Evolutionary conservation across 1,139 yeast genomes (phyloP).

Genomic region (Geotrichum candidum): DNA sequence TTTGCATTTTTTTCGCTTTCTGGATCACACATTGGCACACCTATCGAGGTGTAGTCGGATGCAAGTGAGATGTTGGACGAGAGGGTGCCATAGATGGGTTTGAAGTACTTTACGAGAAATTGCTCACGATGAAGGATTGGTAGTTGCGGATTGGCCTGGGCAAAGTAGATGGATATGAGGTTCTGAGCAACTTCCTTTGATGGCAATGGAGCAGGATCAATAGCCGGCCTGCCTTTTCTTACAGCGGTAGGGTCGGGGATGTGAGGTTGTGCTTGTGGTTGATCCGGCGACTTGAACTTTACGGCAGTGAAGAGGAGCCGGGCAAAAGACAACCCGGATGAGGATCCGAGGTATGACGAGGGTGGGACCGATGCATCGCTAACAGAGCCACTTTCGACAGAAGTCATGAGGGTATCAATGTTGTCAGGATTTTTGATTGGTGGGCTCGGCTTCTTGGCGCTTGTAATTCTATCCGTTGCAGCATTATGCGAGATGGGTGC

Average conservation of each 20-base stretch:
- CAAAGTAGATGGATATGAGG: constrained; percentile 61
- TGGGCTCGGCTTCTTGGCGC: background rate
- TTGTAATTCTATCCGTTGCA: background rate
- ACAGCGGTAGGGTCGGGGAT: background rate
- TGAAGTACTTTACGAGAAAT: constrained; percentile 58
- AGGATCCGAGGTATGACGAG: constrained; percentile 45
- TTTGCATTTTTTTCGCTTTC: no score
- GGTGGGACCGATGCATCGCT: constrained; percentile 29
- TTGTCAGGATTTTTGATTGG: background rate
- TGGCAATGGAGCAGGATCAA: constrained; percentile 54
- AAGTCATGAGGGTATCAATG: constrained; percentile 26
- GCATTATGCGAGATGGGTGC: background rate
- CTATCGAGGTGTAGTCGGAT: constrained; percentile 52
- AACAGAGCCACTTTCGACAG: constrained; percentile 30
- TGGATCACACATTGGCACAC: constrained; percentile 26
- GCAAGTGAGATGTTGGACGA: constrained; percentile 54
- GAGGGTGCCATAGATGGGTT: constrained; percentile 71
- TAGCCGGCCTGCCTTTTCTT: background rate
- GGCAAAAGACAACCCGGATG: constrained; percentile 67
- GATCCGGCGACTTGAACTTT: constrained; percentile 37
- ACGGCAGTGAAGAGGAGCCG: constrained; percentile 71
- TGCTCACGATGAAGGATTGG: constrained; percentile 79
- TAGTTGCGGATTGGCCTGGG: constrained; percentile 73
- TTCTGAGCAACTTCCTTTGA: constrained; percentile 64
- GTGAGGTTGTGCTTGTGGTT: background rate